Evolutionary conservation across 495 filamentous ascomycete species (phyloP).

Genomic region (Venustampulla echinocandica): DNA sequence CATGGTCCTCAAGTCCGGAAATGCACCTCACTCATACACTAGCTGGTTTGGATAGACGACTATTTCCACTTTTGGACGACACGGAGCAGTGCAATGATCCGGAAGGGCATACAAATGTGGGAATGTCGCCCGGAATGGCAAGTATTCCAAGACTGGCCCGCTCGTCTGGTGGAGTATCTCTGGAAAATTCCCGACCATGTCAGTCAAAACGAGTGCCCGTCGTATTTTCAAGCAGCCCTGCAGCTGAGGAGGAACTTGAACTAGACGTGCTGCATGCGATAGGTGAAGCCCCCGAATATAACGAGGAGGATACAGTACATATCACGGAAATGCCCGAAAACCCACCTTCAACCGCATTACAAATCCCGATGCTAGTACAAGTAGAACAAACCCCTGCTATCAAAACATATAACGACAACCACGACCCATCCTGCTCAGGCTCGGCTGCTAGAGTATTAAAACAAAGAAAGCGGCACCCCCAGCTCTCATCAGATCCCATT

Average conservation of each 20-base stretch:
- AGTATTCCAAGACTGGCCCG: too few relatives aligned
- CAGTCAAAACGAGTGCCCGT: constrained; percentile 1
- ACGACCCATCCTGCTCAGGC: background rate
- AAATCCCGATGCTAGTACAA: constrained; percentile 5
- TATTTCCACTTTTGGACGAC: background rate
- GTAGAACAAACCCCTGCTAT: constrained; percentile 15
- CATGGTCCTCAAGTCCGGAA: constrained; percentile 1
- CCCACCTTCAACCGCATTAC: constrained; percentile 12
- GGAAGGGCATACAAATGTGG: background rate
- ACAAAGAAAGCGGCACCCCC: background rate
- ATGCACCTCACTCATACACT: background rate
- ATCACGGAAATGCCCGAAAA: constrained; percentile 5
- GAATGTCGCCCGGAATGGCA: too few relatives aligned
- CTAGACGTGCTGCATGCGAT: constrained; percentile 43
- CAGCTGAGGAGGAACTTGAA: constrained; percentile 46
- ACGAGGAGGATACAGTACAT: constrained; percentile 15
- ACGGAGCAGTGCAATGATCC: background rate
- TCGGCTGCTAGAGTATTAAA: background rate
- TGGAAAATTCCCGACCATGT: background rate
- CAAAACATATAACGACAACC: background rate
- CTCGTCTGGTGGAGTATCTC: background rate
- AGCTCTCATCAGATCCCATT: constrained; percentile 13
- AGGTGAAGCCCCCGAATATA: constrained; percentile 22
- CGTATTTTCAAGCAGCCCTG: constrained; percentile 28
- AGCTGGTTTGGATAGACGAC: background rate